Conservation (phyloP, 768 basidiomycete species). For the Hericium rajendrae region DNA sequence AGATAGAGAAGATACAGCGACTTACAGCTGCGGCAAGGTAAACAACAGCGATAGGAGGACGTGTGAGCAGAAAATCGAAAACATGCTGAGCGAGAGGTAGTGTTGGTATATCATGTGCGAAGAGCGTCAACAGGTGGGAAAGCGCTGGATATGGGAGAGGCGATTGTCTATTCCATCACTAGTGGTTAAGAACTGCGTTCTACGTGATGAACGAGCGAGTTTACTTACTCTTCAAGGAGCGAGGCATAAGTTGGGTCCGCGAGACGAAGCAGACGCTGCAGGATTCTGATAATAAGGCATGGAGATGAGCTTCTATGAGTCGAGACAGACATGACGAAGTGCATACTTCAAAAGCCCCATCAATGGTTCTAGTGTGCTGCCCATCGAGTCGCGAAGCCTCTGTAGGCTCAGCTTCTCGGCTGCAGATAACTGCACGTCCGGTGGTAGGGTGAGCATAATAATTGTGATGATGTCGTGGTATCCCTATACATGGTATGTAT, state of each 20-base stretch:
- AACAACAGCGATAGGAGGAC: conserved; percentile 72
- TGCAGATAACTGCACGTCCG: conserved; percentile 43
- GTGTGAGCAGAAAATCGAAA: conserved; percentile 80
- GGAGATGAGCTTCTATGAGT: neutral
- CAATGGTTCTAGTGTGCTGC: conserved; percentile 71
- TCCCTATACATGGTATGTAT: conserved; percentile 40
- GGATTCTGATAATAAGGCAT: conserved; percentile 38
- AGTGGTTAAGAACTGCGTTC: neutral
- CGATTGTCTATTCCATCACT: conserved; percentile 36
- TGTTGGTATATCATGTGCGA: conserved; percentile 87
- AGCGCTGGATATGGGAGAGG: conserved; percentile 86
- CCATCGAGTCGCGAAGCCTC: conserved; percentile 83
- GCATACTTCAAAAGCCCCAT: conserved; percentile 66
- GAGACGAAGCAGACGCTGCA: conserved; percentile 62
- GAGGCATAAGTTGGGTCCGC: conserved; percentile 62
- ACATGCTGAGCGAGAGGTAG: conserved; percentile 85
- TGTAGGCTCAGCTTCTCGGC: conserved; percentile 71
- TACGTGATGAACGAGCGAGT: neutral
- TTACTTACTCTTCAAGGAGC: conserved; percentile 55
- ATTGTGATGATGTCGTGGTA: conserved; percentile 92
- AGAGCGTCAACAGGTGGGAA: conserved; percentile 82
- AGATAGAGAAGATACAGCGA: conserved; percentile 8
- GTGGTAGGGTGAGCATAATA: conserved; percentile 63
- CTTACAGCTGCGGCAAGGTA: conserved; percentile 80
- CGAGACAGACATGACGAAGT: neutral